Base-by-base conservation (phyloP, 352 stramenopile species). In the Pythium pectinolyticum region DNA sequence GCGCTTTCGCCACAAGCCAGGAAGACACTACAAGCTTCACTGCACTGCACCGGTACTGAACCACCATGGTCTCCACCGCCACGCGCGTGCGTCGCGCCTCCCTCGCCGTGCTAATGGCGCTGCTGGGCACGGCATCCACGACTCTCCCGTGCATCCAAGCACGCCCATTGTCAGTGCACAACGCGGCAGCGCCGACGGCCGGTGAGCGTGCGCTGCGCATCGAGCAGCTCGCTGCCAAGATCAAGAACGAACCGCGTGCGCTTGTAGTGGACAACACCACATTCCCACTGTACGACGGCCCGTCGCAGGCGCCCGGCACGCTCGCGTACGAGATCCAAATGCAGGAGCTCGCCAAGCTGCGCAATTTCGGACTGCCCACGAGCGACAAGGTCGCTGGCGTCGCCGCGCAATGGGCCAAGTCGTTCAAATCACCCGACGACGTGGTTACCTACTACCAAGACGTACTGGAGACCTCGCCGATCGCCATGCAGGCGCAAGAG, bases 191-290 rank as follows among this genome's bases (percentile, higher is more conserved):
- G 12, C 51, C 51, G 24, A 17, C 10, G 6, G 51, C 35, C 24
- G 51, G 25, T 24, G 51, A 58, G 12, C 54, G 39, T 41, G 57
- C 57, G 27, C 35, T 45, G 35, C 46, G 30, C 17, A 53, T 64
- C 46, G 46, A 39, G 32, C 22, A 43, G 24, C 31, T 64, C 34
- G 32, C 46, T 4, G 22, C 46, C 17, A 32, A 64, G 37, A 66
- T 66, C 47, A 45, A 59, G 49, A 66, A 66, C 43, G 58, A 66
- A 32, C 28, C 48, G n/a, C 58, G 58, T 19, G 17, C 3, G 12
- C 20, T 51, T 39, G 20, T 50, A 3, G 49, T 66, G 15, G 58
- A 54, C 27, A 49, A 46, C 28, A 15, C 15, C 6, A 46, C 32
- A 2, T 59, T 54, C 40, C 58, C 48, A 6, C 30, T 66, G 3